Conservation (phyloP, 768 basidiomycete species). For the Boletus reticuloceps region DNA sequence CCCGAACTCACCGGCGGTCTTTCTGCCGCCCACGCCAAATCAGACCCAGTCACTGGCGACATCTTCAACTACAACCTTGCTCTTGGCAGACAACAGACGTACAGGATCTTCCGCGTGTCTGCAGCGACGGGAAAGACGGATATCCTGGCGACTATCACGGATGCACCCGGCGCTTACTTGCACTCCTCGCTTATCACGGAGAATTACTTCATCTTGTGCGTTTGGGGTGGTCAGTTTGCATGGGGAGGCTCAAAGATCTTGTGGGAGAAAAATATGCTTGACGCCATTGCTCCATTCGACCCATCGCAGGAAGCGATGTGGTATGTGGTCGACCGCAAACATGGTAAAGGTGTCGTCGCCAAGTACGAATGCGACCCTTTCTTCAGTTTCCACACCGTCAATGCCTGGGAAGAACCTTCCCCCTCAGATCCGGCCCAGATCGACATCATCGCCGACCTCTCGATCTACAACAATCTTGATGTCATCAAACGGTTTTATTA, state of each 20-base stretch:
- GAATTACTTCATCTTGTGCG: conserved; percentile 35
- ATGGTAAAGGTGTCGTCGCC: conserved; percentile 35
- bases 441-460: conserved; percentile 36
- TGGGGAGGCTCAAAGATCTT: conserved; percentile 30
- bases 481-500: conserved; percentile 33
- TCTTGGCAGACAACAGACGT: conserved; percentile 27
- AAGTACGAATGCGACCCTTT: conserved; percentile 37
- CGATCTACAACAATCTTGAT: conserved; percentile 33
- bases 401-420: conserved; percentile 36
- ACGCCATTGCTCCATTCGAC: conserved; percentile 33
- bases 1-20: conserved; percentile 33
- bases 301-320: conserved; percentile 29
- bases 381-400: conserved; percentile 40
- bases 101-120: conserved; percentile 36
- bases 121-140: conserved; percentile 30
- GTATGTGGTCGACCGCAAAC: conserved; percentile 38
- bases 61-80: conserved; percentile 35
- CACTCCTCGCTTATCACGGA: conserved; percentile 39
- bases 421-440: conserved; percentile 23
- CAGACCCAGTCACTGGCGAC: conserved; percentile 35
- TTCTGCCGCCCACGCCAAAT: conserved; percentile 37
- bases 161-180: conserved; percentile 39
- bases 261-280: conserved; percentile 33
- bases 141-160: conserved; percentile 35
- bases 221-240: conserved; percentile 32